Evolutionary conservation across 768 basidiomycete genomes (phyloP).

Genomic region (Exidia glandulosa): DNA sequence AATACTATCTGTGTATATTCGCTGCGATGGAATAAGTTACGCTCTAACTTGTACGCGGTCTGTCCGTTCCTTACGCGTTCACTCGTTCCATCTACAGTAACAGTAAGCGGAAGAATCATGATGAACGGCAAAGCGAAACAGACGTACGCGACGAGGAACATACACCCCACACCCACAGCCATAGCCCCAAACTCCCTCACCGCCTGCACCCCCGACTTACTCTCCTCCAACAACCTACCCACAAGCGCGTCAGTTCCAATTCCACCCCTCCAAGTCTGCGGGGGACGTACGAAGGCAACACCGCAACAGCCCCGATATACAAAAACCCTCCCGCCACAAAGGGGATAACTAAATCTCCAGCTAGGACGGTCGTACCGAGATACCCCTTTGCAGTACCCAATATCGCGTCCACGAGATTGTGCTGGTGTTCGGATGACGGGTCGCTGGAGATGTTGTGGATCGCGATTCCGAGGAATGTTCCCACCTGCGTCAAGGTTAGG

Average conservation of each 20-base stretch:
- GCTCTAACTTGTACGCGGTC: no score
- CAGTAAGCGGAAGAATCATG: slow-evolving; percentile 2
- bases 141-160: slow-evolving; percentile 86
- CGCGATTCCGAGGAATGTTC: slow-evolving; percentile 77
- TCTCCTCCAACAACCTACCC: slow-evolving; percentile 68
- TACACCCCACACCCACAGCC: slow-evolving; percentile 82
- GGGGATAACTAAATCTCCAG: slow-evolving; percentile 79
- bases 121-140: slow-evolving; percentile 2
- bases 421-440: slow-evolving; percentile 24
- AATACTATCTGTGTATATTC: no score
- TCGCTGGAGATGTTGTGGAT: slow-evolving; percentile 52
- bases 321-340: slow-evolving; percentile 88
- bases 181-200: slow-evolving; percentile 91
- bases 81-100: slow-evolving; percentile 67
- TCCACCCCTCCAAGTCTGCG: not conserved
- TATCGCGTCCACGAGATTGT: slow-evolving; percentile 66
- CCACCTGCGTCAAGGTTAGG: slow-evolving; percentile 6
- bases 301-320: slow-evolving; percentile 88
- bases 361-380: slow-evolving; percentile 70
- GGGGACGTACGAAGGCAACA: slow-evolving; percentile 69
- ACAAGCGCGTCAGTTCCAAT: not conserved
- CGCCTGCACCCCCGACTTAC: slow-evolving; percentile 81
- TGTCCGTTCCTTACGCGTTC: no score
- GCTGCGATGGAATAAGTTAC: no score
- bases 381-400: slow-evolving; percentile 66